These are phyloP conservation scores for Nothophytophthora sp. DNA, from an alignment of 352 stramenopile genomes.

Conservation along the genomic window DNA sequence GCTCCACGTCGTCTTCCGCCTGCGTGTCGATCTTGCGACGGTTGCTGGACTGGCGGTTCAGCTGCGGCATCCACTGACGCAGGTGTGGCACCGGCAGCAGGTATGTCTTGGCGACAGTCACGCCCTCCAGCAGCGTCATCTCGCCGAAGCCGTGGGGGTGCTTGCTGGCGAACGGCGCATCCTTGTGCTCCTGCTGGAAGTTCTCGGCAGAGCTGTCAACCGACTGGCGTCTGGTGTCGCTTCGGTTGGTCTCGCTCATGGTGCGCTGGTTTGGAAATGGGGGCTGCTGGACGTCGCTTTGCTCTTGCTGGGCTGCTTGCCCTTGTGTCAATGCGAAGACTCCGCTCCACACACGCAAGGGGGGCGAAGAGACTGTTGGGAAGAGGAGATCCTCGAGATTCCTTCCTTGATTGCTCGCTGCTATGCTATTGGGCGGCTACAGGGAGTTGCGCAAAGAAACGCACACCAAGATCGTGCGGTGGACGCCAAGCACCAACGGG, in stretches of 20 bases:
- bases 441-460: slow-evolving; percentile 14
- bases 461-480: too few relatives aligned
- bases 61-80: slow-evolving; percentile 62
- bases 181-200: slow-evolving; percentile 54
- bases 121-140: slow-evolving; percentile 72
- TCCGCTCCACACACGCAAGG: too few relatives aligned
- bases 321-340: too few relatives aligned
- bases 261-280: too few relatives aligned
- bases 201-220: slow-evolving; percentile 25
- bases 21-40: slow-evolving; percentile 81
- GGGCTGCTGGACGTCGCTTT: too few relatives aligned
- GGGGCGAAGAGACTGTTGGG: too few relatives aligned
- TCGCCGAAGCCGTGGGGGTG: slow-evolving; percentile 83
- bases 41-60: slow-evolving; percentile 57
- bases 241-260: slow-evolving; percentile 20
- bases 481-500: slow-evolving; percentile 39
- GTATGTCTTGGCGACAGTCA: slow-evolving; percentile 66
- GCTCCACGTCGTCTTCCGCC: slow-evolving; percentile 50
- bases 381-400: too few relatives aligned
- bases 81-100: slow-evolving; percentile 78
- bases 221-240: slow-evolving; percentile 22
- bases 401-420: slow-evolving; percentile 27
- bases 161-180: slow-evolving; percentile 75
- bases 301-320: too few relatives aligned
- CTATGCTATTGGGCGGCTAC: slow-evolving; percentile 10